Evolutionary conservation across 116 monocot species (phyloP).

Genomic region (Phalaenopsis hybrid): DNA sequence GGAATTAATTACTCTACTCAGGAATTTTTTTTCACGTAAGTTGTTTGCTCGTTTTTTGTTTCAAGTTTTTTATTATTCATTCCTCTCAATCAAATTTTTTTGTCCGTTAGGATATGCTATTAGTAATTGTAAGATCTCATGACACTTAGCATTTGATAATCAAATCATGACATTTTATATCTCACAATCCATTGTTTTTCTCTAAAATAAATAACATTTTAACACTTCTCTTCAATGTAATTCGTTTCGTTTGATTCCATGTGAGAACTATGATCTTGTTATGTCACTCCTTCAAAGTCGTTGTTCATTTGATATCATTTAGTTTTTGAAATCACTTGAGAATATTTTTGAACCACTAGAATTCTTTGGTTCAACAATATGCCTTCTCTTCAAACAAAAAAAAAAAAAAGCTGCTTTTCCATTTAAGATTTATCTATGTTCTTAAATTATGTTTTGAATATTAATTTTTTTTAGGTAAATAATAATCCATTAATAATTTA

Average conservation of each 20-base stretch:
- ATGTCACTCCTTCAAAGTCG: background rate
- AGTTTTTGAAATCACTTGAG: background rate
- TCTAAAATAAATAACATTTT: background rate
- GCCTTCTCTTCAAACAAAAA: background rate
- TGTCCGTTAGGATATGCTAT: background rate
- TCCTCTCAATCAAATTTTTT: background rate
- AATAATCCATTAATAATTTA: background rate
- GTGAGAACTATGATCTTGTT: background rate
- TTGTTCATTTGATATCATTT: background rate
- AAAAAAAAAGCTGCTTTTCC: background rate
- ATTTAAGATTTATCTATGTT: background rate
- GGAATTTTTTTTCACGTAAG: constrained; percentile 97
- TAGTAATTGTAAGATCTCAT: background rate
- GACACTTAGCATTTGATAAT: background rate
- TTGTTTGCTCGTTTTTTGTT: constrained; percentile 3
- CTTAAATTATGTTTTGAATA: background rate
- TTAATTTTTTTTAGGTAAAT: background rate
- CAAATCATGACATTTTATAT: background rate
- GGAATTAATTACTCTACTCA: constrained; percentile 89
- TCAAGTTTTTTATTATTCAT: background rate
- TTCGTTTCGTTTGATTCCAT: background rate
- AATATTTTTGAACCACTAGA: background rate
- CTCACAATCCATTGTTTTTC: background rate
- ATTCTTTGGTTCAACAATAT: background rate
- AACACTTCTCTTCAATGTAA: background rate